Evolutionary conservation across 352 stramenopile genomes (phyloP).

Genomic region (Aphanomyces invadans): DNA sequence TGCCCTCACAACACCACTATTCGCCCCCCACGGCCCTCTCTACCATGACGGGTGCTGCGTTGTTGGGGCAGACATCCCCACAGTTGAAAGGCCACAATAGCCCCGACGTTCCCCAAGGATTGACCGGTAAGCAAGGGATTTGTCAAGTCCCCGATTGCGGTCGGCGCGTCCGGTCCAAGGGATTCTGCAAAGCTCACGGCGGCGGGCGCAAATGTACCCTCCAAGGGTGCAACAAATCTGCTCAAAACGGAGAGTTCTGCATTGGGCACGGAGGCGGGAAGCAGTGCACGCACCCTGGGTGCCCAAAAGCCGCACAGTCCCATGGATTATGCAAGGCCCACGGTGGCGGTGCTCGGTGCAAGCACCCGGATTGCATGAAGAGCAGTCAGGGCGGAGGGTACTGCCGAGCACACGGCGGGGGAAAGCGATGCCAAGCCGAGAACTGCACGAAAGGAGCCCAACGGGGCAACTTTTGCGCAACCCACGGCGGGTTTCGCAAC

Average conservation of each 20-base stretch:
- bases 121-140: slow-evolving; percentile 67
- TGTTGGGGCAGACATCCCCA: background rate
- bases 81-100: slow-evolving; percentile 30
- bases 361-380: slow-evolving; percentile 68
- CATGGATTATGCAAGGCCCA: slow-evolving; percentile 68
- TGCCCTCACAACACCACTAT: background rate
- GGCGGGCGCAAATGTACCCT: slow-evolving; percentile 84
- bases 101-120: slow-evolving; percentile 53
- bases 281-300: slow-evolving; percentile 74
- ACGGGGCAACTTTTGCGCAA: slow-evolving; percentile 59
- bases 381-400: slow-evolving; percentile 74
- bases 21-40: background rate
- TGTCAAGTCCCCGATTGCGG: slow-evolving; percentile 80
- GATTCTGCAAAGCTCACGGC: slow-evolving; percentile 81
- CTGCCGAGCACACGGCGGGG: slow-evolving; percentile 75
- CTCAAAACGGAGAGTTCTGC: slow-evolving; percentile 76
- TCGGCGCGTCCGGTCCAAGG: slow-evolving; percentile 75
- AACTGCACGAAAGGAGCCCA: slow-evolving; percentile 79
- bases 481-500: slow-evolving; percentile 77
- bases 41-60: background rate
- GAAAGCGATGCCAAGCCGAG: slow-evolving; percentile 70
- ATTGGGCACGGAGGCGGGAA: slow-evolving; percentile 80
- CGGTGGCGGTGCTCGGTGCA: slow-evolving; percentile 70
- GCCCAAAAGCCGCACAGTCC: slow-evolving; percentile 76
- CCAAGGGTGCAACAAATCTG: slow-evolving; percentile 69